Conservation (phyloP, 2,329 filamentous ascomycete genomes). For the Aaosphaeria arxii region DNA sequence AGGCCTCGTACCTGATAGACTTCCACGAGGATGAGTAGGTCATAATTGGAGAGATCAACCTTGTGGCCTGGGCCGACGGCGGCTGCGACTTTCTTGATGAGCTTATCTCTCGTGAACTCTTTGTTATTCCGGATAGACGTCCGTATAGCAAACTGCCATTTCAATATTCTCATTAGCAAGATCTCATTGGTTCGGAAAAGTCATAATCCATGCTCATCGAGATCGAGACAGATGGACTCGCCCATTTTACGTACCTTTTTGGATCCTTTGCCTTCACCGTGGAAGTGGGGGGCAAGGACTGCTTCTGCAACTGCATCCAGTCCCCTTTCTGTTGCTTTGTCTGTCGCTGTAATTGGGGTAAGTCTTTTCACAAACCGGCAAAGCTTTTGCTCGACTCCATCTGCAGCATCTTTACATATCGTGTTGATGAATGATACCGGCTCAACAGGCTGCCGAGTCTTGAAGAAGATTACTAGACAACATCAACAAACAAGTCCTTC, state of each 20-base stretch:
- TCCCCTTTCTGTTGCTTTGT: slow-evolving; percentile 67
- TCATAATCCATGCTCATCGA: neutral
- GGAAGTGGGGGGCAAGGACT: slow-evolving; percentile 65
- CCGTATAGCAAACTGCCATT: slow-evolving; percentile 73
- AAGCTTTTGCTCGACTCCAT: slow-evolving; percentile 49
- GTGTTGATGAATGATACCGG: slow-evolving; percentile 59
- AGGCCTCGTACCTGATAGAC: slow-evolving; percentile 66
- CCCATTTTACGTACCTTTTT: slow-evolving; percentile 48
- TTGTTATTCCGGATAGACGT: slow-evolving; percentile 73
- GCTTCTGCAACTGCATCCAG: slow-evolving; percentile 62
- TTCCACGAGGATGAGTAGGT: slow-evolving; percentile 76
- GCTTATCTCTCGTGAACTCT: slow-evolving; percentile 61
- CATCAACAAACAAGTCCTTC: neutral
- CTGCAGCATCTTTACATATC: slow-evolving; percentile 56
- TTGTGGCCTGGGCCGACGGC: slow-evolving; percentile 66
- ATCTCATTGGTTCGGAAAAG: neutral
- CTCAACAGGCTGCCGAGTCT: slow-evolving; percentile 54
- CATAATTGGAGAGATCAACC: slow-evolving; percentile 74
- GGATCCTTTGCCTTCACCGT: slow-evolving; percentile 45
- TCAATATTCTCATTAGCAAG: slow-evolving; percentile 14
- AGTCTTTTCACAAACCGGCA: slow-evolving; percentile 60
- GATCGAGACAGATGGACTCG: slow-evolving; percentile 1
- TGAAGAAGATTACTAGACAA: slow-evolving; percentile 55
- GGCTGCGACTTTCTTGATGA: slow-evolving; percentile 70
- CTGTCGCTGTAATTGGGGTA: slow-evolving; percentile 57